These are phyloP conservation scores for Ceratocystis lukuohia DNA, from an alignment of 2,329 filamentous ascomycete species.

Conservation along the genomic window DNA sequence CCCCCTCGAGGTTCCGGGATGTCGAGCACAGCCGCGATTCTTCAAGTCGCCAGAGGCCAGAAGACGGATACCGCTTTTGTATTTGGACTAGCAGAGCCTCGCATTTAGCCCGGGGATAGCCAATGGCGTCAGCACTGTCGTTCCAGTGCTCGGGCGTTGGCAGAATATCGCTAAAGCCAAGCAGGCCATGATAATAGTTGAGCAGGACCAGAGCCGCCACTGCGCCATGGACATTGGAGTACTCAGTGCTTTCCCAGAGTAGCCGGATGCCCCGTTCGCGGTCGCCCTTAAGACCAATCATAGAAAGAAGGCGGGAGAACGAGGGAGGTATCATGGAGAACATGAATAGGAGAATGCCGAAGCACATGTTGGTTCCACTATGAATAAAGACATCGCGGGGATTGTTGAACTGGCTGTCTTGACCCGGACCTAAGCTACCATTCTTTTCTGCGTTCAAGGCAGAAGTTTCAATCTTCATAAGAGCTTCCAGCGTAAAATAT, in stretches of 20 bases:
- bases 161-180: conserved; percentile 79
- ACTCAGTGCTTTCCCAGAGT: conserved; percentile 81
- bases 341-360: conserved; percentile 70
- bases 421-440: not conserved
- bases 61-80: conserved; percentile 65
- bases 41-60: conserved; percentile 75
- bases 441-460: conserved; percentile 23
- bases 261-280: conserved; percentile 67
- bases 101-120: conserved; percentile 59
- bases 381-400: conserved; percentile 80
- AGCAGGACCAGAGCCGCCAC: conserved; percentile 71
- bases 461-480: conserved; percentile 60
- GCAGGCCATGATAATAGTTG: conserved; percentile 75
- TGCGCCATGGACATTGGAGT: conserved; percentile 82
- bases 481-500: conserved; percentile 65
- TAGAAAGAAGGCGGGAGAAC: conserved; percentile 71
- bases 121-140: conserved; percentile 45
- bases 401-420: conserved; percentile 29
- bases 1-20: conserved; percentile 50
- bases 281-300: conserved; percentile 86
- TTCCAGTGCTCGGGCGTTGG: conserved; percentile 44
- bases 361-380: conserved; percentile 78
- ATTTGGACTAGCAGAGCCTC: conserved; percentile 56
- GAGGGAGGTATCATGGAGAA: conserved; percentile 89
- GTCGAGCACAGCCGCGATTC: conserved; percentile 65